phyloP scores from a whole-genome alignment of 441 rosid genomes.

The Erysimum cheiri region DNA sequence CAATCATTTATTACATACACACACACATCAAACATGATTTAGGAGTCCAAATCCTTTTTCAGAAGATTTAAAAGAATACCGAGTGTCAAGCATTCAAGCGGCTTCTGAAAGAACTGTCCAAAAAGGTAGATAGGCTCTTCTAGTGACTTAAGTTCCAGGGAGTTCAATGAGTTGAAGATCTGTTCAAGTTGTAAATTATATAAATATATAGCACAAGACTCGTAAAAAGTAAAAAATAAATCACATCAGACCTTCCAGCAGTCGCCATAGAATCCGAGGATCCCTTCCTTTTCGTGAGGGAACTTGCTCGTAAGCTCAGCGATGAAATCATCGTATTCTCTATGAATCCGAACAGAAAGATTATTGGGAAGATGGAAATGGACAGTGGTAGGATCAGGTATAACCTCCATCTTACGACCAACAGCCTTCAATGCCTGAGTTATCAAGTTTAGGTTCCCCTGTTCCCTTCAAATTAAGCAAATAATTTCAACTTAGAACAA shows the following conservation, averaged over 20 bases:
- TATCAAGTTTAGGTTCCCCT: constrained; percentile 94
- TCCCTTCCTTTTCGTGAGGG: constrained; percentile 90
- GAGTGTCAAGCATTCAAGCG: constrained; percentile 87
- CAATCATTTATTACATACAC: constrained; percentile 11
- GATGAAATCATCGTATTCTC: constrained; percentile 71
- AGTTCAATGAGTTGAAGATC: constrained; percentile 91
- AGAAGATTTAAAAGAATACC: constrained; percentile 52
- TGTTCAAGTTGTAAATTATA: constrained; percentile 37
- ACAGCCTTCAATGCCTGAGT: constrained; percentile 90
- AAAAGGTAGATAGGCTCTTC: constrained; percentile 96
- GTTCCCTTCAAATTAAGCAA: constrained; percentile 45
- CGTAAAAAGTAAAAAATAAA: constrained; percentile 32
- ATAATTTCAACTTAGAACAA: not conserved
- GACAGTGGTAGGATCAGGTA: constrained; percentile 94
- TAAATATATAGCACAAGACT: constrained; percentile 19
- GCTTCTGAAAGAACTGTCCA: constrained; percentile 94
- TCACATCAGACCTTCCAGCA: constrained; percentile 85
- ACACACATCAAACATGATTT: constrained; percentile 13
- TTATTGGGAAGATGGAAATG: constrained; percentile 90
- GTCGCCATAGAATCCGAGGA: constrained; percentile 73
- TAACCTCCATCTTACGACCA: constrained; percentile 86
- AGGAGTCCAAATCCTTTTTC: not conserved
- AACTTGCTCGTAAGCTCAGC: constrained; percentile 69
- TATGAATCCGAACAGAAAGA: constrained; percentile 81
- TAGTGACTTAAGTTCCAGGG: constrained; percentile 87